phyloP scores from a whole-genome alignment of 2,329 filamentous ascomycete species.

The Nectriaceae sp. region DNA sequence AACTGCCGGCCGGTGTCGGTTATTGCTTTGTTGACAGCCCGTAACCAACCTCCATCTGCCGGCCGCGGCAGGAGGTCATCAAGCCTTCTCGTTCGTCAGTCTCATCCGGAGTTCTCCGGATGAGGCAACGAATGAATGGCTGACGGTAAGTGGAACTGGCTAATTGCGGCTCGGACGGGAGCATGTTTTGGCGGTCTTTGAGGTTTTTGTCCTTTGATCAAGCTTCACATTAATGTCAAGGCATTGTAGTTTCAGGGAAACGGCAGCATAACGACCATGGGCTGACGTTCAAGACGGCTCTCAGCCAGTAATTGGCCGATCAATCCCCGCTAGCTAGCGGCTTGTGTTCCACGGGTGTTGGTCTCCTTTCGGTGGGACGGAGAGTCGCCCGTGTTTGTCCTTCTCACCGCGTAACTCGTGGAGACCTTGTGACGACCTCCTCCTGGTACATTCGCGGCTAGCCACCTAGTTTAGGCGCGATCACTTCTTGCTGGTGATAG shows the following conservation, averaged over 20 bases:
- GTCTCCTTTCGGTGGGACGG: not conserved
- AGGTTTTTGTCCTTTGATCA: too few species aligned
- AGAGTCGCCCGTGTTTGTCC: not conserved
- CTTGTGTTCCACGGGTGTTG: not conserved
- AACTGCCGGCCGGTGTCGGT: not conserved
- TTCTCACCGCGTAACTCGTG: not conserved
- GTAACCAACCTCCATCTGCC: not conserved
- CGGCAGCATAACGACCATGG: not conserved
- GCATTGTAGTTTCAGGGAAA: not conserved
- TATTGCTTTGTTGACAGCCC: not conserved
- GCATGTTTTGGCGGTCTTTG: too few species aligned
- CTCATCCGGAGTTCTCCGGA: not conserved
- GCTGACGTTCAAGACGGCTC: not conserved
- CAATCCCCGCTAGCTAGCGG: not conserved
- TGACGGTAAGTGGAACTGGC: not conserved
- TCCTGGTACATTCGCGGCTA: not conserved
- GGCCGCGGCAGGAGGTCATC: not conserved
- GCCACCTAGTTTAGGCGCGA: not conserved
- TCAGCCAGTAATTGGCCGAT: not conserved
- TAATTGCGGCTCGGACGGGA: not conserved
- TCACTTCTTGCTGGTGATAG: not conserved
- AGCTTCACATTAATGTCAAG: too few species aligned
- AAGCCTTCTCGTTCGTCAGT: not conserved
- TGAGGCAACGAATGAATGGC: not conserved
- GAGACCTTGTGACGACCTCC: not conserved